phyloP scores from a whole-genome alignment of 2,329 filamentous ascomycete genomes.

The Colletotrichum lentis region DNA sequence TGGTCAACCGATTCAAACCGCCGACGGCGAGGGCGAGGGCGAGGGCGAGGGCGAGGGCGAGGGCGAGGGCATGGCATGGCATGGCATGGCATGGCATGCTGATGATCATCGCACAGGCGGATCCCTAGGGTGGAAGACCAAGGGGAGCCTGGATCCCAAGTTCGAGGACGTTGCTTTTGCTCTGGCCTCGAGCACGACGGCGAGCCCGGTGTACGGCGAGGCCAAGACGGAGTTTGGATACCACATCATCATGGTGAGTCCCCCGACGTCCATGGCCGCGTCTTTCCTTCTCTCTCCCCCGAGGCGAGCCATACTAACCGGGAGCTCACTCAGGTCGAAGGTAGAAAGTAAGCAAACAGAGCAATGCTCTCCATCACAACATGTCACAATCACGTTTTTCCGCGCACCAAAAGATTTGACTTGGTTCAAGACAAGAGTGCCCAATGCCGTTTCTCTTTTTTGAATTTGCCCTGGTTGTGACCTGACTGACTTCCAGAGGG shows the following conservation, averaged over 20 bases:
- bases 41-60: no score
- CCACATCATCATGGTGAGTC: constrained; percentile 78
- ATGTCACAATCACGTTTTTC: background rate
- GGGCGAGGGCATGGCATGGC: no score
- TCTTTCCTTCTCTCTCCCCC: background rate
- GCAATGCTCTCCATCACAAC: background rate
- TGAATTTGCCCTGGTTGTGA: constrained; percentile 46
- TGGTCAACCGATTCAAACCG: background rate
- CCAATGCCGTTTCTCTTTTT: constrained; percentile 38
- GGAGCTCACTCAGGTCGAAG: constrained; percentile 52
- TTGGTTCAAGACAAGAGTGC: constrained; percentile 37
- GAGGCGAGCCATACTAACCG: constrained; percentile 15
- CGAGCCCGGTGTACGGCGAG: constrained; percentile 71
- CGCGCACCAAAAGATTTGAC: constrained; percentile 10
- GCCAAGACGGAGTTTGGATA: constrained; percentile 80
- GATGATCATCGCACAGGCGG: constrained; percentile 61
- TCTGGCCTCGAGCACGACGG: constrained; percentile 71
- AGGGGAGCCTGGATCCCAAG: constrained; percentile 70
- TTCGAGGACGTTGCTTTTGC: constrained; percentile 79
- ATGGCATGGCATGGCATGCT: no score
- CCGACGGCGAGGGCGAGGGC: no score
- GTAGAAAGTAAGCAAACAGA: constrained; percentile 51
- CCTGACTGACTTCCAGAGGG: constrained; percentile 46
- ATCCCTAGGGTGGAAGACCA: constrained; percentile 75
- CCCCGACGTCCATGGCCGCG: background rate